Evolutionary conservation across 495 filamentous ascomycete species (phyloP).

Genomic region (Xylaria cubensis): DNA sequence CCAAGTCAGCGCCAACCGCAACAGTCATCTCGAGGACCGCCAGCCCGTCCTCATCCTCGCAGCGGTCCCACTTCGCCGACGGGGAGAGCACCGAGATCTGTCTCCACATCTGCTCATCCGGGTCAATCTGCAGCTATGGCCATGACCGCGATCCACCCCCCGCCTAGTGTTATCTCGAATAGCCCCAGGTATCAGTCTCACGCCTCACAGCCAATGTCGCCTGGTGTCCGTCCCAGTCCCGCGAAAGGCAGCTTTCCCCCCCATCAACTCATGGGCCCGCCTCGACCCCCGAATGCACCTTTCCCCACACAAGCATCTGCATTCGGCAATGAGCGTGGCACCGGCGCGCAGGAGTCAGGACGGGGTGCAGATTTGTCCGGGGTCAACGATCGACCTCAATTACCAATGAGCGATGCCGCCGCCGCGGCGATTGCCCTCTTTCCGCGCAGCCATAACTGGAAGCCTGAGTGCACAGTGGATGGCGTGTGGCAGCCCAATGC

Average conservation of each 20-base stretch:
- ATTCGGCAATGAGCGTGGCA: neutral
- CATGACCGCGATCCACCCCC: neutral
- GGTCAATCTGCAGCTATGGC: slow-evolving; percentile 6
- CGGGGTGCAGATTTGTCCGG: neutral
- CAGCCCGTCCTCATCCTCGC: neutral
- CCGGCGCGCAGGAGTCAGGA: neutral
- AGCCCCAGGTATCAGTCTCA: slow-evolving; percentile 5
- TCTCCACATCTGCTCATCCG: slow-evolving; percentile 1
- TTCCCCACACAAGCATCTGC: neutral
- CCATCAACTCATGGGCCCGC: neutral
- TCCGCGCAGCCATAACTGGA: slow-evolving; percentile 23
- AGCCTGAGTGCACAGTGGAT: slow-evolving; percentile 19
- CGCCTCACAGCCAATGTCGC: neutral
- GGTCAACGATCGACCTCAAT: neutral
- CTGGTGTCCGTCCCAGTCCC: neutral
- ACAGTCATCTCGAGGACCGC: neutral
- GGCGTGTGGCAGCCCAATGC: slow-evolving; percentile 32
- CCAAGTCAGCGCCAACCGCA: slow-evolving; percentile 6
- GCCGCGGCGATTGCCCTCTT: slow-evolving; percentile 35
- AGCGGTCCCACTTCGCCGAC: slow-evolving; percentile 12
- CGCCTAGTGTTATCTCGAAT: neutral
- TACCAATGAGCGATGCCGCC: slow-evolving; percentile 29
- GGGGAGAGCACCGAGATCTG: slow-evolving; percentile 3
- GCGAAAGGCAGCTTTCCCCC: neutral
- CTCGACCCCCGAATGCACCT: neutral